Base-by-base conservation (phyloP, 257 asterid species). In the Handroanthus guayacan region DNA sequence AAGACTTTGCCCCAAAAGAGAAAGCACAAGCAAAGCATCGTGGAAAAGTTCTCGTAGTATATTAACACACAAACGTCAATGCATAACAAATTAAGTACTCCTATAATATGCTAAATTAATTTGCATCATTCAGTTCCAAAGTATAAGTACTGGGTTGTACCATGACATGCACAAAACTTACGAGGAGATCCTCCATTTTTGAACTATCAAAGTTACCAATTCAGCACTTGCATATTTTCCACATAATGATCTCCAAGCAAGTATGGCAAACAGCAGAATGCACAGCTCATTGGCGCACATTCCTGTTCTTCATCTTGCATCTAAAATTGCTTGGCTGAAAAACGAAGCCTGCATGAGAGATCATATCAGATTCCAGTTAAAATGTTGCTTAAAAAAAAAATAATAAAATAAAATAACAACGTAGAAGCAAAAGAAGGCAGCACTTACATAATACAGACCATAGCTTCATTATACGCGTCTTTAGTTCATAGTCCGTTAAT, bases 401-500 rank as follows among this genome's bases (percentile, higher is more conserved):
- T 7, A 38, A 41, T 55, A 3, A 34, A 60, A 55, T 2, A 25
- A 25, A 17, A 16, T 71, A 55, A 45, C 54, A 38, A 69, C 9
- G 1, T 18, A 31, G 18, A 39, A 9, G 39, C 55, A 65, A 52
- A 41, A 65, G 25, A 74, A n/a, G 57, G 62, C 51, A 45, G 61
- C 25, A 68, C 72, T 34, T 62, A 56, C 68, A 48, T 18, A 79
- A 44, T 6, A 20, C 18, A 39, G 71, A 57, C 38, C 44, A 61
- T 17, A 74, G 56, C 51, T 62, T 14, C 83, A n/a, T 2, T 14
- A 60, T 37, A 51, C 50, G 41, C 14, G 0, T 7, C 52, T 17
- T 50, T 50, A 38, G 44, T 77, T 52, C 69, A 75, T 18, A 74
- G 77, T 13, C 56, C 80, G 50, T 39, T 41, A 31, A 71, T 12